phyloP scores from a whole-genome alignment of 306 rosid species.

The Casuarina glauca region DNA sequence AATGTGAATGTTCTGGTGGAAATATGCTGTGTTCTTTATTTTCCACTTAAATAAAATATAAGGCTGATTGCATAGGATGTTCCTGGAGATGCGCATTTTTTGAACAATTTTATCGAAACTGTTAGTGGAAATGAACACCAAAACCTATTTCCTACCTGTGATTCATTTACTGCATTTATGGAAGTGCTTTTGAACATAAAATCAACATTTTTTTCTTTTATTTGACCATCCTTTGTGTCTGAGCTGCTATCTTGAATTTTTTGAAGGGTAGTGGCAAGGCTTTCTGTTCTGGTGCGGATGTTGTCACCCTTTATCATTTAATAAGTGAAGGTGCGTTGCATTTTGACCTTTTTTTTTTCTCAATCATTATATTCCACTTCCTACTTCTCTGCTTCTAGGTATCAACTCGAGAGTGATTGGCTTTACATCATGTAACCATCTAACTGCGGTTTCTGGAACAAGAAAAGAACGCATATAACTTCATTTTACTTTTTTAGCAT shows the following conservation, averaged over 20 bases:
- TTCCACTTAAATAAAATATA: neutral
- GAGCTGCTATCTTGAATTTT: slow-evolving; percentile 35
- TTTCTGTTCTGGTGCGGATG: slow-evolving; percentile 88
- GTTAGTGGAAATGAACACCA: neutral
- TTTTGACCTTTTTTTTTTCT: slow-evolving; percentile 17
- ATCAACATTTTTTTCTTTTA: slow-evolving; percentile 1
- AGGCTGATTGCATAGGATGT: neutral
- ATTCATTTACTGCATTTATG: neutral
- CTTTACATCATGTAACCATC: slow-evolving; percentile 2
- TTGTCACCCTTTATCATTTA: slow-evolving; percentile 61
- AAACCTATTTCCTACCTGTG: neutral
- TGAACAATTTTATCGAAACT: neutral
- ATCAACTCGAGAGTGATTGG: neutral
- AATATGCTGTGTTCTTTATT: neutral
- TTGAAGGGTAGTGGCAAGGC: slow-evolving; percentile 90
- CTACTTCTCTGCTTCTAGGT: slow-evolving; percentile 8
- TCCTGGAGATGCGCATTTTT: neutral
- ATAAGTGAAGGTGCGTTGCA: slow-evolving; percentile 61
- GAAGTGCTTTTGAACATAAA: neutral
- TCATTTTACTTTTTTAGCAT: neutral
- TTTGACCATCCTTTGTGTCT: slow-evolving; percentile 30
- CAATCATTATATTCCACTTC: slow-evolving; percentile 7
- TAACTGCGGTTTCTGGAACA: neutral
- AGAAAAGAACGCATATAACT: slow-evolving; percentile 1
- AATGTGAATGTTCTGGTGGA: neutral